These are phyloP conservation scores for Lupinus albus DNA, from an alignment of 306 rosid genomes.

Conservation along the genomic window DNA sequence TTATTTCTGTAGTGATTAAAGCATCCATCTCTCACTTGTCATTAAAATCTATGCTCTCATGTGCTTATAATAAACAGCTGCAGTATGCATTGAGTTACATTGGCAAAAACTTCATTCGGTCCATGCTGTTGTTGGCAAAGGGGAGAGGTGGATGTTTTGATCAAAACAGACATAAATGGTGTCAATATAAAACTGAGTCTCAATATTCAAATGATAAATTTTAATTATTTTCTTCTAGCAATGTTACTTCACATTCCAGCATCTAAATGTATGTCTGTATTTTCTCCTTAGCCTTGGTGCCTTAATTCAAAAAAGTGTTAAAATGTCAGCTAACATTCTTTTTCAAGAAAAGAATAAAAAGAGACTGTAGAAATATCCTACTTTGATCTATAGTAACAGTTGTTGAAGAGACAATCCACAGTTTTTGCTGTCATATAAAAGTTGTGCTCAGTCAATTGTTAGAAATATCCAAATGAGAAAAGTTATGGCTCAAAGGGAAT, in stretches of 20 bases:
- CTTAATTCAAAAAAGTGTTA: not conserved
- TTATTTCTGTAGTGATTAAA: no score
- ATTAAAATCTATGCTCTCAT: not conserved
- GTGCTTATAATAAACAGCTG: not conserved
- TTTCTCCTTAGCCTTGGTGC: not conserved
- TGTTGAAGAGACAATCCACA: not conserved
- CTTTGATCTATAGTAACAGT: not conserved
- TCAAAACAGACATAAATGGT: not conserved
- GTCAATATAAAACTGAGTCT: not conserved
- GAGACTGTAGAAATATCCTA: conserved; percentile 2
- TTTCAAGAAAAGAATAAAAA: not conserved
- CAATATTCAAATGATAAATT: conserved; percentile 1
- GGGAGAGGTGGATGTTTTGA: conserved; percentile 10
- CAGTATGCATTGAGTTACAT: conserved; percentile 6
- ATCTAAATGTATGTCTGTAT: no score
- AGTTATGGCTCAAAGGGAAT: not conserved
- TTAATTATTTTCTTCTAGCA: conserved; percentile 1
- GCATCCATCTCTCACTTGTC: no score
- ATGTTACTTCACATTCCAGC: not conserved
- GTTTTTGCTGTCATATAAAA: conserved; percentile 23
- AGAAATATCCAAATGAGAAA: conserved; percentile 27
- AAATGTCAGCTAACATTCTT: not conserved
- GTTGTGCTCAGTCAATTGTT: conserved; percentile 19
- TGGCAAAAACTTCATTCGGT: conserved; percentile 2
- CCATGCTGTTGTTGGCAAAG: conserved; percentile 4